A percentile compares a stretch with the other conserved stretches of the same genome.
These are phyloP conservation scores for Aspergillus bertholletiae DNA, from an alignment of 495 filamentous ascomycete species.

Conservation along the genomic window DNA sequence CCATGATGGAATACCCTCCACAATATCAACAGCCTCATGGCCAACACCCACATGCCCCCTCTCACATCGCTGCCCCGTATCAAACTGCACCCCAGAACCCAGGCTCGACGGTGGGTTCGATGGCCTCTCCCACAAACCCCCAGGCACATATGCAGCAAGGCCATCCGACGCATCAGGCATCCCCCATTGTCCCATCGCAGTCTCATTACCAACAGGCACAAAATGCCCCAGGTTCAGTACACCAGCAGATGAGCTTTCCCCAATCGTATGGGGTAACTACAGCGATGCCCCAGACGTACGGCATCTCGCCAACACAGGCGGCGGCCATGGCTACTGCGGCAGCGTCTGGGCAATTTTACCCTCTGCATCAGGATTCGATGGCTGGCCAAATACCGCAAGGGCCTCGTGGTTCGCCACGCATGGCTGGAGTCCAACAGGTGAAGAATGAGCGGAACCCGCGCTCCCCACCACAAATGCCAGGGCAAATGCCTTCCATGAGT, in stretches of 20 bases:
- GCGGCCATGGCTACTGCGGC: conserved; percentile 57
- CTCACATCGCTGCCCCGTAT: conserved; percentile 49
- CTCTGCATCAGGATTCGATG: conserved; percentile 48
- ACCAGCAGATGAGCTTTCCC: conserved; percentile 52
- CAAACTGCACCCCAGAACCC: conserved; percentile 45
- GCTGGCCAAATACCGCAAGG: conserved; percentile 43
- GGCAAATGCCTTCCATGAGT: conserved; percentile 49
- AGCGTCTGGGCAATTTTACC: conserved; percentile 50
- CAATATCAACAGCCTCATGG: conserved; percentile 55
- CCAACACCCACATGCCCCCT: conserved; percentile 50
- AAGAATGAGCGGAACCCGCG: conserved; percentile 51
- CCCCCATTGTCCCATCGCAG: conserved; percentile 52
- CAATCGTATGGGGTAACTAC: conserved; percentile 47
- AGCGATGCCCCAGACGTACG: conserved; percentile 47
- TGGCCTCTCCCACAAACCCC: conserved; percentile 50
- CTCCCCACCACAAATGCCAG: conserved; percentile 47
- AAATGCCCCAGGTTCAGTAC: conserved; percentile 42
- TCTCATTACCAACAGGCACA: conserved; percentile 48
- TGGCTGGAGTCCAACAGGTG: conserved; percentile 42
- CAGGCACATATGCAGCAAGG: conserved; percentile 49
- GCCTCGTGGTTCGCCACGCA: conserved; percentile 49
- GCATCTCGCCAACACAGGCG: conserved; percentile 50
- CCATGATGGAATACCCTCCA: conserved; percentile 52
- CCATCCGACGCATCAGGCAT: conserved; percentile 48
- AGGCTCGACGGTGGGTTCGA: conserved; percentile 43